A percentile compares a stretch with the other conserved stretches of the same genome.
These are phyloP conservation scores for Pythium sp. DNA, from an alignment of 352 stramenopile genomes.

Conservation along the genomic window DNA sequence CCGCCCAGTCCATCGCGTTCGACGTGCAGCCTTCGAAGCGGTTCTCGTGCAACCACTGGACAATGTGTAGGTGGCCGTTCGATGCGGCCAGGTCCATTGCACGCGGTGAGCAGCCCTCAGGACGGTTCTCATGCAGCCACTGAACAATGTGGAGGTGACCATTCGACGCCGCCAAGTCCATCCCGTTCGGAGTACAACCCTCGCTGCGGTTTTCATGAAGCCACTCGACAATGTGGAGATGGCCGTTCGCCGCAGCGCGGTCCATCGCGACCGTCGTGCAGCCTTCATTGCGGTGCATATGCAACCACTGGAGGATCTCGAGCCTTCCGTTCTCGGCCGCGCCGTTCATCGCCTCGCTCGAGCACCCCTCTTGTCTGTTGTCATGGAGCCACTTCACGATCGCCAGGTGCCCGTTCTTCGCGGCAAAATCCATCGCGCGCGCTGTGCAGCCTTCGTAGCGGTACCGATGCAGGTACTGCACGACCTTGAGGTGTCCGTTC, in stretches of 20 bases:
- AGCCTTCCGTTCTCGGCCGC: slow-evolving; percentile 7
- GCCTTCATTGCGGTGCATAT: slow-evolving; percentile 5
- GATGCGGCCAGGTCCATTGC: slow-evolving; percentile 11
- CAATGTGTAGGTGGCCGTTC: slow-evolving; percentile 22
- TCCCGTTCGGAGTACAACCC: slow-evolving; percentile 6
- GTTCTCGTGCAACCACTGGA: slow-evolving; percentile 27
- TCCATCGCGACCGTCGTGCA: slow-evolving; percentile 7
- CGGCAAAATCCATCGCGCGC: slow-evolving; percentile 9
- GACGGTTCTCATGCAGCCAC: slow-evolving; percentile 8
- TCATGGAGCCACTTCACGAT: slow-evolving; percentile 15
- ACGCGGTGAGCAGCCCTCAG: slow-evolving; percentile 5
- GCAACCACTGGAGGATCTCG: slow-evolving; percentile 7
- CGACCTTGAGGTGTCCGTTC: slow-evolving; percentile 15
- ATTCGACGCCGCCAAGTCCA: slow-evolving; percentile 11
- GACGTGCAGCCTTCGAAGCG: slow-evolving; percentile 17
- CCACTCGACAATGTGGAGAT: slow-evolving; percentile 11
- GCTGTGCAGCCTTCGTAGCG: slow-evolving; percentile 11
- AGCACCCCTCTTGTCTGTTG: slow-evolving; percentile 11
- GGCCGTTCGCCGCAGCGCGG: slow-evolving; percentile 5
- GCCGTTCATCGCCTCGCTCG: slow-evolving; percentile 12
- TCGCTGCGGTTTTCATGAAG: slow-evolving; percentile 8
- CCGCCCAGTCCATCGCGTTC: slow-evolving; percentile 11
- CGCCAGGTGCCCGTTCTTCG: not conserved
- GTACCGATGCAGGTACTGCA: slow-evolving; percentile 12
- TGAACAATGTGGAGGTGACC: slow-evolving; percentile 7